Evolutionary conservation across 371 early-diverging fungal genomes (phyloP).

Genomic region (Mortierella sp.): DNA sequence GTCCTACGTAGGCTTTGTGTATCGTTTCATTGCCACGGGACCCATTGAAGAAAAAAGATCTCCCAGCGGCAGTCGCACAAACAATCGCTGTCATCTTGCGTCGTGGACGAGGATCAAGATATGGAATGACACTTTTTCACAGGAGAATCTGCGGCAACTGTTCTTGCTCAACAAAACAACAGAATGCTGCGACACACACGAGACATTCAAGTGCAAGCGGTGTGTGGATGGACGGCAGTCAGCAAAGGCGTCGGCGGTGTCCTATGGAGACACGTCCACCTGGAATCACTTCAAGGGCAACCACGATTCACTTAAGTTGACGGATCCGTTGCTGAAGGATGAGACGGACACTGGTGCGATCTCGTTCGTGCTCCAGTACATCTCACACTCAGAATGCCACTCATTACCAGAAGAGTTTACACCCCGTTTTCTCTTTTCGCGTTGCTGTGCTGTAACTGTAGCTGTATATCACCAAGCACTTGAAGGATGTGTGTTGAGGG

Average conservation of each 20-base stretch:
- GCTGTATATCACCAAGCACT: no score
- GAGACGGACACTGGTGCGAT: constrained; percentile 73
- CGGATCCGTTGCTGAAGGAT: constrained; percentile 80
- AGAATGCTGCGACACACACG: constrained; percentile 90
- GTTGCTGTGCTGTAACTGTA: no score
- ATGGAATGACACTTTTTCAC: constrained; percentile 94
- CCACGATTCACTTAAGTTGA: constrained; percentile 71
- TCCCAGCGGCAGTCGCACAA: constrained; percentile 95
- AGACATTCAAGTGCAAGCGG: constrained; percentile 92
- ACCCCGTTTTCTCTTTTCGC: no score
- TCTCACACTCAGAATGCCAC: constrained; percentile 67
- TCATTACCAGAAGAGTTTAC: no score
- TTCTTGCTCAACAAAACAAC: constrained; percentile 84
- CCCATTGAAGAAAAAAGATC: constrained; percentile 98
- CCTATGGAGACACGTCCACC: constrained; percentile 78
- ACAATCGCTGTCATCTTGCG: constrained; percentile 90
- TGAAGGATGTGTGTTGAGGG: no score
- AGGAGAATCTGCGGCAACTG: constrained; percentile 88
- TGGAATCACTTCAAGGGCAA: constrained; percentile 90
- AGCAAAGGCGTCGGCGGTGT: constrained; percentile 67
- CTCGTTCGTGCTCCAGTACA: constrained; percentile 93
- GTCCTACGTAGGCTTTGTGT: constrained; percentile 84
- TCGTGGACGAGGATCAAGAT: constrained; percentile 92
- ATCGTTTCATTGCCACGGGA: constrained; percentile 94
- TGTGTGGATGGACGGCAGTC: constrained; percentile 86